A percentile compares a stretch with the other conserved stretches of the same genome.
These are phyloP conservation scores for Paratrimastix pyriformis DNA, from an alignment of 78 protist genomes.

Conservation along the genomic window DNA sequence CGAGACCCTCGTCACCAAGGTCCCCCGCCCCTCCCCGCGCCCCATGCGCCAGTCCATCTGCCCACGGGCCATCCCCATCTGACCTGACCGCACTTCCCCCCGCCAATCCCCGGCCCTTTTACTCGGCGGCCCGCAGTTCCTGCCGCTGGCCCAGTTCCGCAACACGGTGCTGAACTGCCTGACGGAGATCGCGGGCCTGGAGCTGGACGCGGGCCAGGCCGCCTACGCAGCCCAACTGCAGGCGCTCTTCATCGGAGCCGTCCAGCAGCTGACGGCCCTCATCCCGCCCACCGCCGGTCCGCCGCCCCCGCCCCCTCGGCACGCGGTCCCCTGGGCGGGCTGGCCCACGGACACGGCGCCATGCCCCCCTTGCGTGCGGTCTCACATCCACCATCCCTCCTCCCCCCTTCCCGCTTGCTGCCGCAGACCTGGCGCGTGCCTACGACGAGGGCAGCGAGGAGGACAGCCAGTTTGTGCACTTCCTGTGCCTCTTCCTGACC, in stretches of 20 bases:
- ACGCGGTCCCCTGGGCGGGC: neutral
- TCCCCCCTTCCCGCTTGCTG: no score
- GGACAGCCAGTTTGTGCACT: no score
- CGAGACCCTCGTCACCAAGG: constrained; percentile 31
- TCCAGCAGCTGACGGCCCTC: constrained; percentile 27
- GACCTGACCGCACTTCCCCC: neutral
- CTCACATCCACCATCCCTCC: neutral
- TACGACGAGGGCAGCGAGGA: constrained; percentile 29
- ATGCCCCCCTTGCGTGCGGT: neutral
- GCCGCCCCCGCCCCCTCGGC: neutral
- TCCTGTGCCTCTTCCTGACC: no score
- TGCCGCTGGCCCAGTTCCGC: constrained; percentile 50
- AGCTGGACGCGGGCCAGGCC: neutral
- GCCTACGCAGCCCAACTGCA: no score
- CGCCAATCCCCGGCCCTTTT: no score
- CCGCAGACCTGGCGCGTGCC: constrained; percentile 36
- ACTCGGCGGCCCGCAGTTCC: constrained; percentile 50
- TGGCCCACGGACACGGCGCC: neutral
- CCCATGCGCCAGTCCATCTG: neutral
- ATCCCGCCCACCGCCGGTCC: constrained; percentile 25
- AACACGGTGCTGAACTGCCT: constrained; percentile 70
- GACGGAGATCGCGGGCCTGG: constrained; percentile 66
- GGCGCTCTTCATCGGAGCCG: constrained; percentile 25
- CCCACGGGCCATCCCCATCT: neutral
- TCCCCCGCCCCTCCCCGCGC: neutral